Base-by-base conservation (phyloP, 768 basidiomycete species). In the Sporobolomyces phaffii region DNA sequence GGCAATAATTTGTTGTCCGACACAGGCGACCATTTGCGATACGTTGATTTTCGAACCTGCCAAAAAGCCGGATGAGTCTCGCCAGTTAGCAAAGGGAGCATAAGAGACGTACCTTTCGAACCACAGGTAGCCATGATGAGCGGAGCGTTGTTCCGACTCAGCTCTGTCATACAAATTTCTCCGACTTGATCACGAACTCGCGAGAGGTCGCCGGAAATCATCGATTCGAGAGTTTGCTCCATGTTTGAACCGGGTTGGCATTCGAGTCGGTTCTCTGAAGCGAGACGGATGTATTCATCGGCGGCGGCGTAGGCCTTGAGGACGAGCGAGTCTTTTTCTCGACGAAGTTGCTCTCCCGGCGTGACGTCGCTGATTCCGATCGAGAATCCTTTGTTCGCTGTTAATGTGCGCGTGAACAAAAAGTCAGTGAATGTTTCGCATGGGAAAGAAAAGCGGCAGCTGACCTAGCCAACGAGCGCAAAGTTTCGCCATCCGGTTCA, bases 1-100 rank as follows among this genome's bases (percentile, higher is more conserved):
- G 24, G 91, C 86, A 69, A 99, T 98, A 78, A 98, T 97, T 77
- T 99, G 96, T 76, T 99, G 96, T 8, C 96, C 96, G 73, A 99
- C 96, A 84, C 94, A 97, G 75, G 94, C 96, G 59, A 98, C 94
- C 96, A 99, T 99, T 80, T 99, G 96, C 28, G 91, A 94, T 61
- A 99, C 96, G 78, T 99, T 99, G 79, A 99, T 94, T 69, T 91
- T 90, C 75, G 96, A 98, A 77, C 96, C 94, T 88, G 68, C 0
- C 10, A 20, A 20, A n/a, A 45, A n/a, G 80, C 13, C 14, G 28
- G 17, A 48, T 64, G 44, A 59, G 67, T 38, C 38, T 20, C 60
- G 24, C 36, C 10, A 62, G 31, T 62, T 26, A 59, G 38, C 36
- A 59, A 29, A 18, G 13, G 33, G 10, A 41, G n/a, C n/a, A n/a